phyloP scores from a whole-genome alignment of 164 flowering plant species.

The Houttuynia cordata region DNA sequence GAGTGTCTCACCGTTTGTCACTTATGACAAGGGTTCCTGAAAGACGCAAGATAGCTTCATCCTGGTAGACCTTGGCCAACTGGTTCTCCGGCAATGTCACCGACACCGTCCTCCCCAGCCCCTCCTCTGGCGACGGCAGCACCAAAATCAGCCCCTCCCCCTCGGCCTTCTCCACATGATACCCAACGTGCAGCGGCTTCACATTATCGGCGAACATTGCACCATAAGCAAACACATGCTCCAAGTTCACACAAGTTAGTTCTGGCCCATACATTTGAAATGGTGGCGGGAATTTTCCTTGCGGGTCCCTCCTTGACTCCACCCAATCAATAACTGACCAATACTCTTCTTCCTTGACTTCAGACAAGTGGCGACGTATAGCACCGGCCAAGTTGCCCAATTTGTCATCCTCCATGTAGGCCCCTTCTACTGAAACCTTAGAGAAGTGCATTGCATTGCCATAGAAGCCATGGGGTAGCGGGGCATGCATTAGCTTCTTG shows the following conservation, averaged over 20 bases:
- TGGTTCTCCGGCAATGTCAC: slow-evolving; percentile 50
- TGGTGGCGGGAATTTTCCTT: slow-evolving; percentile 26
- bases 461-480: slow-evolving; percentile 43
- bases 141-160: slow-evolving; percentile 68
- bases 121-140: slow-evolving; percentile 57
- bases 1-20: neutral
- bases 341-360: slow-evolving; percentile 31
- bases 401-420: slow-evolving; percentile 4
- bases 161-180: slow-evolving; percentile 39
- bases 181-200: slow-evolving; percentile 57
- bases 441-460: slow-evolving; percentile 74
- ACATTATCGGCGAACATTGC: slow-evolving; percentile 24
- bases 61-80: slow-evolving; percentile 20
- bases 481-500: slow-evolving; percentile 27
- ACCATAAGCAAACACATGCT: slow-evolving; percentile 26
- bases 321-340: slow-evolving; percentile 38
- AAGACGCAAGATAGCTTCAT: slow-evolving; percentile 26
- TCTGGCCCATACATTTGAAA: slow-evolving; percentile 55
- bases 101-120: slow-evolving; percentile 44
- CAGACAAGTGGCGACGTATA: slow-evolving; percentile 22
- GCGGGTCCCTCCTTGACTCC: slow-evolving; percentile 25
- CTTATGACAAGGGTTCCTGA: neutral
- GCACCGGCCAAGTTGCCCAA: slow-evolving; percentile 17
- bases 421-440: slow-evolving; percentile 4
- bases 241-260: slow-evolving; percentile 53